Base-by-base conservation (phyloP, 176 grass and related monocot species). In the Alloteropsis semialata region DNA sequence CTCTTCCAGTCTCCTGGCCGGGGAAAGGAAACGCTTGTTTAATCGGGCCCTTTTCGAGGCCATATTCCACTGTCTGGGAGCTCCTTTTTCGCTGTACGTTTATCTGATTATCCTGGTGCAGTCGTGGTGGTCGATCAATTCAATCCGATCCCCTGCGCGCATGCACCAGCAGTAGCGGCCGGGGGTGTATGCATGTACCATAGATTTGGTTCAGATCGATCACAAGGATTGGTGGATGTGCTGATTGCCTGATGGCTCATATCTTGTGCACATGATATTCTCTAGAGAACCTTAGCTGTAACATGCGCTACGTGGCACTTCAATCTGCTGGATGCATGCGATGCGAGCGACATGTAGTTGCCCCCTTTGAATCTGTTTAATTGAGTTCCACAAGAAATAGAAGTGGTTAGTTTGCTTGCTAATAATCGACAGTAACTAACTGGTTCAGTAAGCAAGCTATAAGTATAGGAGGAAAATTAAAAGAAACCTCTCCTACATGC, bases 171-270 rank as follows among this genome's bases (percentile, higher is more conserved):
- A 82, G 60, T 56, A 44, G 42, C 41, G 16, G 68, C 24, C 5
- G 27, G 11, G 66, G 29, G 32, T 59, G 37, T 10, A 55, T 34
- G 69, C 21, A 73, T 68, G 68, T 17, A 62, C 15, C 77, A 76
- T 87, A 84, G 78, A 86, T 89, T 65, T 70, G 82, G 74, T 85
- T 59, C 50, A 21, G 79, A 81, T 62, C 56, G 79, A 81, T 62
- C 56, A 25, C 29, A 15, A 10, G 50, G 38, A 74, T 81, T 34
- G 28, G 36, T 48, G 37, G 45, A 86, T 65, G 41, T 84, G 39
- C 15, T 46, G 39, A 15, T 34, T 55, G 62, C 69, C 16, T 72
- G 43, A 72, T 72, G 18, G 43, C 8, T 72, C 10, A 32, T 78
- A 83, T 88, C 74, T 83, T 83, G 25, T 73, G 69, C 69, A 58